Base-by-base conservation (phyloP, 192 early-diverging fungal species). In the Backusella liffmaniae region DNA sequence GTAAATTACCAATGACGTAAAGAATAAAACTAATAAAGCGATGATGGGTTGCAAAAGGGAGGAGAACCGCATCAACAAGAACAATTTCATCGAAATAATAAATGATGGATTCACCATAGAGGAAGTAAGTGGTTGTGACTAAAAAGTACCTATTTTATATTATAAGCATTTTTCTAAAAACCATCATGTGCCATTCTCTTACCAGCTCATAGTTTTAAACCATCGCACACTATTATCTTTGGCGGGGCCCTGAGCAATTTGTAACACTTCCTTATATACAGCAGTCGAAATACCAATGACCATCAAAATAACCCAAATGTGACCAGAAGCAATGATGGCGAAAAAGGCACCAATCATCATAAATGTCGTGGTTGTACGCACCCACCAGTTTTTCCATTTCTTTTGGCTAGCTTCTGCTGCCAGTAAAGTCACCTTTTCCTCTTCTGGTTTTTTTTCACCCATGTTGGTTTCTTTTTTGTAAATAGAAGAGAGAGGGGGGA, bases 21-120 rank as follows among this genome's bases (percentile, higher is more conserved):
- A 97, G 86, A 12, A 88, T 87, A 81, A 97, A 97, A 65, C 93
- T 94, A 76, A 98, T 95, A 77, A 98, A 97, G 56, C 90, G 88
- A 83, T 98, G 97, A 83, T 98, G 94, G 4, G 92, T 93, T 59
- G 95, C 94, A 72, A 98, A 88, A 6, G 91, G 90, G 70, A 91
- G 84, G 70, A 96, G 76, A 67, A 95, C 92, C 6, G 92, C 92
- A 75, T 96, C 94, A 32, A 96, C 92, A 76, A 95, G 88, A 18
- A 94, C 88, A 66, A 88, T 84, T 69, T 91, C 88, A 83, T 94
- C 90, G 77, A 97, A 95, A 73, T 94, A 95, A 36, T 95, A 89
- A 72, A 97, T 95, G 70, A 96, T 85, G 70, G 93, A 93, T 84
- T 96, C 94, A 35, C 97, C 97, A 76, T 98, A 97, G 56, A 98